These are phyloP conservation scores for Sporothrix euskadiensis DNA, from an alignment of 2,329 filamentous ascomycete genomes.

Conservation along the genomic window DNA sequence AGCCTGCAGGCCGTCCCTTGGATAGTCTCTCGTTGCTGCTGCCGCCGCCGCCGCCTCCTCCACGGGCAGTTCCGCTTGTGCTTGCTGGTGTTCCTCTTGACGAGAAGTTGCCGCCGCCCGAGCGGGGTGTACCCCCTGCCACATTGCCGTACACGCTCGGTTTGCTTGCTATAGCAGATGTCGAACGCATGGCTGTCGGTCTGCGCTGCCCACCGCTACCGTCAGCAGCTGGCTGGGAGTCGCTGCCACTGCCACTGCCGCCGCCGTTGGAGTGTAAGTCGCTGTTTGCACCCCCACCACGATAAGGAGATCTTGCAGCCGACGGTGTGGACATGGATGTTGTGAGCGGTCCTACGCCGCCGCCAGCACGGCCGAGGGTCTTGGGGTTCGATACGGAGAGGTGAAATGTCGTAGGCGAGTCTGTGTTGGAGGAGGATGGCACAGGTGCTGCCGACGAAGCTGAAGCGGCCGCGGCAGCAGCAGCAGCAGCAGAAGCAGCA, in stretches of 20 bases:
- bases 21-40: constrained; percentile 28
- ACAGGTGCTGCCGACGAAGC: constrained; percentile 35
- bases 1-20: constrained; percentile 36
- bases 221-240: constrained; percentile 29
- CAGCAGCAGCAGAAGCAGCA: constrained; percentile 31
- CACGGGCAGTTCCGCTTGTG: background rate
- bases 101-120: background rate
- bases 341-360: background rate
- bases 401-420: constrained; percentile 33
- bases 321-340: constrained; percentile 20
- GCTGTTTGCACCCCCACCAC: constrained; percentile 34
- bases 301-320: constrained; percentile 27
- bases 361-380: background rate
- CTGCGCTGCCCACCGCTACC: constrained; percentile 42
- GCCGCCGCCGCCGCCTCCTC: constrained; percentile 16
- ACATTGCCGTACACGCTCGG: constrained; percentile 33
- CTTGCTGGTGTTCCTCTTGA: constrained; percentile 1
- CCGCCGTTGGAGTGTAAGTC: constrained; percentile 24
- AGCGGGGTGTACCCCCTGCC: background rate
- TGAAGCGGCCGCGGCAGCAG: background rate
- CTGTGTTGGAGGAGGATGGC: constrained; percentile 25
- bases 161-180: constrained; percentile 52
- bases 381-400: constrained; percentile 28
- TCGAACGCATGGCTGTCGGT: constrained; percentile 52
- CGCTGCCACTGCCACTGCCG: constrained; percentile 30